Evolutionary conservation across 2,329 filamentous ascomycete species (phyloP).

Genomic region (Mycosphaerella arachidis): DNA sequence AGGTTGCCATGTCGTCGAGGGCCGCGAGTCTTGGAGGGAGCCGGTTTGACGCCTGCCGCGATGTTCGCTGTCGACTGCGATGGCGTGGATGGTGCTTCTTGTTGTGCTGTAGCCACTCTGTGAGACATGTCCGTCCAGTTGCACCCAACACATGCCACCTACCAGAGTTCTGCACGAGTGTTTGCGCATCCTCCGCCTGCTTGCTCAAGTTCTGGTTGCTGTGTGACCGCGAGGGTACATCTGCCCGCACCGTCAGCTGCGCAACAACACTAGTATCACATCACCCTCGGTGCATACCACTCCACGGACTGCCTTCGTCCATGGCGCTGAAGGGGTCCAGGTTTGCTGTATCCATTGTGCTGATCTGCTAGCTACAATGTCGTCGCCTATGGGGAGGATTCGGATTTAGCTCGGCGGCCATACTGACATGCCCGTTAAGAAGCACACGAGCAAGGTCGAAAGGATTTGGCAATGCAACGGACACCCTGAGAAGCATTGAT

Average conservation of each 20-base stretch:
- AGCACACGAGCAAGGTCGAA: not conserved
- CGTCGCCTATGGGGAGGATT: too few relatives aligned
- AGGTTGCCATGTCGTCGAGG: constrained; percentile 64
- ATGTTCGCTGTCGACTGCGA: constrained; percentile 21
- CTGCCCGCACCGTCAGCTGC: constrained; percentile 29
- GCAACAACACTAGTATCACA: not conserved
- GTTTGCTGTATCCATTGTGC: not conserved
- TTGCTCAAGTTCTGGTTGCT: constrained; percentile 39
- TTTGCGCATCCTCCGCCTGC: constrained; percentile 33
- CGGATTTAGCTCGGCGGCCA: too few relatives aligned
- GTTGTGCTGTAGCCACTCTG: not conserved
- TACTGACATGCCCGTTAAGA: not conserved
- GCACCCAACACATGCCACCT: constrained; percentile 2
- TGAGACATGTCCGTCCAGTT: too few relatives aligned
- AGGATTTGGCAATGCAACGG: not conserved
- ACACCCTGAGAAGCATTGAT: not conserved
- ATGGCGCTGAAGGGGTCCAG: constrained; percentile 18
- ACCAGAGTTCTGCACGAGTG: constrained; percentile 16
- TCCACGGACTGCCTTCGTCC: constrained; percentile 33
- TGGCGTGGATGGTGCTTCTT: constrained; percentile 14
- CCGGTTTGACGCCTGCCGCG: constrained; percentile 24
- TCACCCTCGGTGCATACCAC: constrained; percentile 22
- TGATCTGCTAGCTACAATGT: too few relatives aligned
- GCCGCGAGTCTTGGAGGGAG: constrained; percentile 42
- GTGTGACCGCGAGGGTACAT: constrained; percentile 45